phyloP scores from a whole-genome alignment of 345 rosid species.

The Stellera chamaejasme region DNA sequence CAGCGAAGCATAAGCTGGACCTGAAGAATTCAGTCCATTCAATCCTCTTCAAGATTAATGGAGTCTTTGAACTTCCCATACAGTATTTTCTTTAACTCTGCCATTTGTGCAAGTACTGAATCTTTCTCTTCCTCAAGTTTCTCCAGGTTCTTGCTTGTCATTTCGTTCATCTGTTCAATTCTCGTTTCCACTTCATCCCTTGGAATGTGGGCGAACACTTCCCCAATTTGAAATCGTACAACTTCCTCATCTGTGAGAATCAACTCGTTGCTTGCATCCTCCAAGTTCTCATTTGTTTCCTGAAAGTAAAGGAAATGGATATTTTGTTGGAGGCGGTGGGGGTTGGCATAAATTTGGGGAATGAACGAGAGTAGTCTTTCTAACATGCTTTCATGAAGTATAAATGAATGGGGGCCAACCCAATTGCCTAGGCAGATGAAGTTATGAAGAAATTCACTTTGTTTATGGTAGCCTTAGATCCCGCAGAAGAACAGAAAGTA shows the following conservation, averaged over 20 bases:
- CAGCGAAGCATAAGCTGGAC: too few species aligned
- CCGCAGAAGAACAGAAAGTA: too few species aligned
- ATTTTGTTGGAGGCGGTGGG: too few species aligned
- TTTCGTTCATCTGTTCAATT: conserved; percentile 76
- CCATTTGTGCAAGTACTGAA: conserved; percentile 53
- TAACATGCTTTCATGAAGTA: too few species aligned
- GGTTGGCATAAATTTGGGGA: too few species aligned
- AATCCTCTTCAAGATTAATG: conserved; percentile 94
- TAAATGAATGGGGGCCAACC: too few species aligned
- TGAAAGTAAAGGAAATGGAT: conserved; percentile 13
- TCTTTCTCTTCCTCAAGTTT: conserved; percentile 72
- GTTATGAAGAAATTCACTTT: too few species aligned
- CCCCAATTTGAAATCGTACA: conserved; percentile 80
- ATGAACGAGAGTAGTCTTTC: too few species aligned
- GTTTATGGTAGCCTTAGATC: too few species aligned
- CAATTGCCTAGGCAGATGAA: too few species aligned
- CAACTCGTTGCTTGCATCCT: conserved; percentile 88
- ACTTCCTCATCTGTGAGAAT: conserved; percentile 89
- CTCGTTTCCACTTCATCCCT: conserved; percentile 81
- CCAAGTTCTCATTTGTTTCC: conserved; percentile 86
- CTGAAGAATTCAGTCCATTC: not conserved
- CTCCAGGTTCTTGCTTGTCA: conserved; percentile 48
- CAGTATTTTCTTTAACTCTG: conserved; percentile 70
- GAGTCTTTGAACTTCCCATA: conserved; percentile 88
- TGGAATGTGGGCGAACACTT: conserved; percentile 82